Conservation (phyloP, 331 rosid species). For the Malus hybrid region DNA sequence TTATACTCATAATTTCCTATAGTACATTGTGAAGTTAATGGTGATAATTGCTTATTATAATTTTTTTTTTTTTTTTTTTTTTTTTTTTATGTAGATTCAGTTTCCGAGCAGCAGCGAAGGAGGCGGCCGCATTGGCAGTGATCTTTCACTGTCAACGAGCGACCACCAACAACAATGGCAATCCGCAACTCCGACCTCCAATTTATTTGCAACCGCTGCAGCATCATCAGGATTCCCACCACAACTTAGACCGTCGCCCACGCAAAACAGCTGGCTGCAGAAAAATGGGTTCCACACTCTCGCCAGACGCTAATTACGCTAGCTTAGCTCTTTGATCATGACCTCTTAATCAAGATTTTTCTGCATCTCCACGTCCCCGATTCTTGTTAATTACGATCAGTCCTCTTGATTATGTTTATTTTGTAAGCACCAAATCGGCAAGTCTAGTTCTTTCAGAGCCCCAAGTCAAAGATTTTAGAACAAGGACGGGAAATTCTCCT, state of each 20-base stretch:
- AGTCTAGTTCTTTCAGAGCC: background rate
- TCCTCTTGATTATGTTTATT: background rate
- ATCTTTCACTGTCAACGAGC: slow-evolving; percentile 49
- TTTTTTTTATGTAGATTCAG: slow-evolving; percentile 19
- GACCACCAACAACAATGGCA: slow-evolving; percentile 45
- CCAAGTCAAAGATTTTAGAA: background rate
- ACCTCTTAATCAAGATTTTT: background rate
- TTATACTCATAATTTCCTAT: background rate
- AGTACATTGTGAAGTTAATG: background rate
- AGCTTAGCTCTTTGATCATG: background rate
- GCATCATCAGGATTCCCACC: slow-evolving; percentile 99
- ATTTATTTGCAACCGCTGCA: slow-evolving; percentile 71
- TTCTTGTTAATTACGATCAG: background rate
- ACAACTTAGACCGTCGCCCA: slow-evolving; percentile 28
- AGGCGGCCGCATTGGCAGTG: slow-evolving; percentile 54
- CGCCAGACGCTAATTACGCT: slow-evolving; percentile 33
- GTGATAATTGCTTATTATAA: background rate
- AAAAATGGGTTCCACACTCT: slow-evolving; percentile 52
- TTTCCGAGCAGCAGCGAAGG: slow-evolving; percentile 73
- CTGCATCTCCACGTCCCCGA: background rate
- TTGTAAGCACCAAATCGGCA: background rate
- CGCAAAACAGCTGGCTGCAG: slow-evolving; percentile 42
- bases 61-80: background rate
- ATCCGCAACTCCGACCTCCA: slow-evolving; percentile 29
- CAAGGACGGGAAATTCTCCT: background rate